Base-by-base conservation (phyloP, 2,329 filamentous ascomycete genomes). In the Stemphylium beticola region DNA sequence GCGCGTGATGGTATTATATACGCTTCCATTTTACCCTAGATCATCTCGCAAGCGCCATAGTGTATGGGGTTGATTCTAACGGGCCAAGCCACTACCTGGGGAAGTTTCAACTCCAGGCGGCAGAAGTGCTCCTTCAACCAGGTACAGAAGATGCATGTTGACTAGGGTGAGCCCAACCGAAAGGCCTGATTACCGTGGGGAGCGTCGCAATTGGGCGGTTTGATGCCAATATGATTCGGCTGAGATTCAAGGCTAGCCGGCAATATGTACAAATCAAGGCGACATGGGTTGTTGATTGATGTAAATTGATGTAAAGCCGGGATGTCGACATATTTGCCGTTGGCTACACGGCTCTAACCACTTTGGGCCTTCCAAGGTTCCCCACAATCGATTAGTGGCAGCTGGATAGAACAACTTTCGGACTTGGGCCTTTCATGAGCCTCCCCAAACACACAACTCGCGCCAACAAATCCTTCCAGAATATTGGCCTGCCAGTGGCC, bases 241-340 rank as follows among this genome's bases (percentile, higher is more conserved):
- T 59, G 61, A 68, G 56, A 67, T 63, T 64, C 55, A 59, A 61
- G 58, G 57, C 58, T 67, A 49, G 46, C 53, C 32, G 47, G 55
- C 68, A 74, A 75, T 74, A 49, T 73, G 61, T 52, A 48, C 43
- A 64, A 64, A 68, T 63, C 58, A 64, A 60, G 54, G 52, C 39
- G 57, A 47, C 55, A 54, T 53, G 63, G 65, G 42, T 31, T 11
- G 33, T 66, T 73, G 68, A 73, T 74, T 75, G 70, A 74, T 61
- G 56, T 74, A 74, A 53, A 75, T 75, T 64, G 65, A 66, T 62
- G 64, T 60, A 66, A 14, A 66, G 69, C 64, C 60, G 67, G 57
- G 64, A 67, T 61, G 60, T 65, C 65, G 51, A 48, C 44, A 61
- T 24, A n/a, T 58, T 55, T 65, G 66, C 69, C 69, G 68, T 58